Conservation (phyloP, 345 rosid genomes). For the Nasturtium officinale region DNA sequence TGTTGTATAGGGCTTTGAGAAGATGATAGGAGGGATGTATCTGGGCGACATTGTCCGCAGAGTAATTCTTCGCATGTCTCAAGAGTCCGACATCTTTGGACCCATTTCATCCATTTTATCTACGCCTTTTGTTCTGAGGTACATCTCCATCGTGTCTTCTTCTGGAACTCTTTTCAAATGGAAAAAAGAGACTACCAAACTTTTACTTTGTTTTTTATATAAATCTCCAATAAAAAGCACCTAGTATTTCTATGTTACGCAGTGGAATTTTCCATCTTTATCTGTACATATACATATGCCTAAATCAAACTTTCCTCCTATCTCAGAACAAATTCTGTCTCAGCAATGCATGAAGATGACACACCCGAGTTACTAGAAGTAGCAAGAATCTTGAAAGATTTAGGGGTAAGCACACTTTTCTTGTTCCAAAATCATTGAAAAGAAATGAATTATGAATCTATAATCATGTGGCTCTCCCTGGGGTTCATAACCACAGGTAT, state of each 20-base stretch:
- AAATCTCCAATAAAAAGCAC: neutral
- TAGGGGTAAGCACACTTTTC: conserved; percentile 53
- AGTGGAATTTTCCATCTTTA: neutral
- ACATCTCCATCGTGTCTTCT: conserved; percentile 23
- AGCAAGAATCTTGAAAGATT: conserved; percentile 63
- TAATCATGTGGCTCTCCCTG: conserved; percentile 3
- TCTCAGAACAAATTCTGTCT: conserved; percentile 61
- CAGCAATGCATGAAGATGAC: conserved; percentile 87
- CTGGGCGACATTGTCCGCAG: conserved; percentile 92
- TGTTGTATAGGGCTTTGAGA: conserved; percentile 85
- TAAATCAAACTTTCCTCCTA: conserved; percentile 1
- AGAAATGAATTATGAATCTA: conserved; percentile 3
- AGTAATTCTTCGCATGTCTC: conserved; percentile 75
- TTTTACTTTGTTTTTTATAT: neutral
- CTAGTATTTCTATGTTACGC: neutral
- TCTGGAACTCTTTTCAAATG: neutral
- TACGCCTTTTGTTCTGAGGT: conserved; percentile 68
- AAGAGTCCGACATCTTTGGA: conserved; percentile 71
- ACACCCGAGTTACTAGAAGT: conserved; percentile 72
- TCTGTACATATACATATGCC: neutral
- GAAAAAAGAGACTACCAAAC: neutral
- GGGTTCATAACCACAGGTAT: conserved; percentile 49
- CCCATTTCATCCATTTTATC: conserved; percentile 62
- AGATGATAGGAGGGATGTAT: conserved; percentile 98
- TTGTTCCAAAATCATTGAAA: neutral